These are phyloP conservation scores for Eucalyptus marginata DNA, from an alignment of 345 rosid species.

Conservation along the genomic window DNA sequence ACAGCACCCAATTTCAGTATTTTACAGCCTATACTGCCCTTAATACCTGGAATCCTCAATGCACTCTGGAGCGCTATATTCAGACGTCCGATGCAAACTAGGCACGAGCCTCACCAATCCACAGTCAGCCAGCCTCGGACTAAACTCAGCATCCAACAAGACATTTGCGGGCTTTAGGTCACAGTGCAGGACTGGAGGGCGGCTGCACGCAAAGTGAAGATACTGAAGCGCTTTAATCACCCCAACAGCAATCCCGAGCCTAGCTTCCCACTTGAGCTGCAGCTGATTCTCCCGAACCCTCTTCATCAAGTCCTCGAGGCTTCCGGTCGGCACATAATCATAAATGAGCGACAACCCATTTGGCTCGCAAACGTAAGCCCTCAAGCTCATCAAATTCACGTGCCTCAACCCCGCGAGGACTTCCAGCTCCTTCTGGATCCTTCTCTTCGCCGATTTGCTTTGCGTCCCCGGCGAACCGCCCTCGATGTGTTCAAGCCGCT, in stretches of 20 bases:
- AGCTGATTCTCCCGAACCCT: slow-evolving; percentile 51
- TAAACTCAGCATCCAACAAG: slow-evolving; percentile 87
- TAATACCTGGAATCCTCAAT: slow-evolving; percentile 63
- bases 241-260: slow-evolving; percentile 86
- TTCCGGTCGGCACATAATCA: slow-evolving; percentile 72
- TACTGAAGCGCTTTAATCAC: slow-evolving; percentile 79
- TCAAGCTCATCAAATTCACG: slow-evolving; percentile 74
- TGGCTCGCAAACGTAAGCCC: slow-evolving; percentile 76
- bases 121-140: slow-evolving; percentile 72
- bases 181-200: slow-evolving; percentile 60
- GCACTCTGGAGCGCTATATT: slow-evolving; percentile 74
- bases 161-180: slow-evolving; percentile 87
- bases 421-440: slow-evolving; percentile 75
- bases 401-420: slow-evolving; percentile 70
- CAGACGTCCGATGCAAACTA: slow-evolving; percentile 28
- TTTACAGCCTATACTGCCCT: neutral
- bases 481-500: slow-evolving; percentile 59
- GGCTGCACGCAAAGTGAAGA: slow-evolving; percentile 57
- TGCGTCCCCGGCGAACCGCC: slow-evolving; percentile 31
- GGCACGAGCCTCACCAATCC: slow-evolving; percentile 68
- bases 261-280: slow-evolving; percentile 72
- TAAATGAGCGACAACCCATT: slow-evolving; percentile 68
- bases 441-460: slow-evolving; percentile 56
- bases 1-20: neutral
- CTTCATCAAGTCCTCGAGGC: slow-evolving; percentile 75